Base-by-base conservation (phyloP, 2,329 filamentous ascomycete genomes). In the Herpotrichia juniperi region DNA sequence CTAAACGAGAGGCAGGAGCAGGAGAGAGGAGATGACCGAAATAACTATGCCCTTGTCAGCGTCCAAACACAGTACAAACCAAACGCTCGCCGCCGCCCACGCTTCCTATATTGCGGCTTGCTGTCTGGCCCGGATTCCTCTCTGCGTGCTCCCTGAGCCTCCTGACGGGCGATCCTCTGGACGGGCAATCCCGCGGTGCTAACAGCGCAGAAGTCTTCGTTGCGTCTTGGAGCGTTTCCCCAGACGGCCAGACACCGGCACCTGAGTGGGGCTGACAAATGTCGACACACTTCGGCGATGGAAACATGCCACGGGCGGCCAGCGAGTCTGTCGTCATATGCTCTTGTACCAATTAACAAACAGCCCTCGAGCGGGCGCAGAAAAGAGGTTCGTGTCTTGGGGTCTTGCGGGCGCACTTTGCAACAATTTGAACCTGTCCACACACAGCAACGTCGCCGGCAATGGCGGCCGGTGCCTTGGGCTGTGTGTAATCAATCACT, bases 1-100 rank as follows among this genome's bases (percentile, higher is more conserved):
- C 49, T 42, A 61, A 58, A 58, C 58, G 58, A 61, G 51, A 26
- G 51, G 49, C 43, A 54, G 47, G 37, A 4, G 28, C 34, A 45
- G n/a, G 42, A 43, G 39, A 31, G 24, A 43, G 26, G 34, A 17
- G 34, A n/a, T 17, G 26, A 28, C 12, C 37, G 49, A 17, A 25
- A 47, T 16, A 46, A 46, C 42, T 42, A 53, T 19, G 34, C 6
- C 4, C 34, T 17, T 17, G 34, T 4, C 34, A 21, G 34, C 7
- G 8, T 32, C 16, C 34, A 49, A 32, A 50, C 42, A 25, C 39
- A 53, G 37, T 25, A 40, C 37, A 25, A 40, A 11, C 10, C 19
- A 6, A 28, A n/a, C n/a, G 37, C 37, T 19, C 48, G 45, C 42
- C 40, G 30, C 43, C 45, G 24, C 17, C 46, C 24, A 44, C 35